These are phyloP conservation scores for Phallus indusiatus DNA, from an alignment of 768 basidiomycete genomes.

Conservation along the genomic window DNA sequence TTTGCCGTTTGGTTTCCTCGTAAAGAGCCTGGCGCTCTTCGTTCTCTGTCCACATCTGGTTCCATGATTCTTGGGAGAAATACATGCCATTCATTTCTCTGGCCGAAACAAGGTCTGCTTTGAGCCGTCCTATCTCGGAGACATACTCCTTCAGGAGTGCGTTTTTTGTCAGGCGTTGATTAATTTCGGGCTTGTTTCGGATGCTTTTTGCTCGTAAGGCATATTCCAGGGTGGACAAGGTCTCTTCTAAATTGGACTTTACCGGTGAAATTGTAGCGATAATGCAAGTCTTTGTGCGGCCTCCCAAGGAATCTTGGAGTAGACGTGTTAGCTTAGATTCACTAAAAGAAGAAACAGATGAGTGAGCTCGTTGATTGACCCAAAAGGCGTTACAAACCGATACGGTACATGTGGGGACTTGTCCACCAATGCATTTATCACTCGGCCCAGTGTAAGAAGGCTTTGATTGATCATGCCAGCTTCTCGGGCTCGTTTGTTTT, in stretches of 20 bases:
- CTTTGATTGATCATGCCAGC: slow-evolving; percentile 99
- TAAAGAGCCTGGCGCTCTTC: slow-evolving; percentile 69
- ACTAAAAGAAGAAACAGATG: slow-evolving; percentile 28
- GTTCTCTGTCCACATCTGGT: slow-evolving; percentile 67
- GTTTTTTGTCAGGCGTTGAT: slow-evolving; percentile 89
- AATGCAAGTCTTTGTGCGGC: slow-evolving; percentile 94
- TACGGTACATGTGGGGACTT: slow-evolving; percentile 89
- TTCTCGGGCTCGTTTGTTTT: slow-evolving; percentile 89
- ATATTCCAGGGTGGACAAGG: slow-evolving; percentile 94
- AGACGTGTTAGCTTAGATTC: slow-evolving; percentile 97
- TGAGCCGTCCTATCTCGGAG: slow-evolving; percentile 86
- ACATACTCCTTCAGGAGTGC: slow-evolving; percentile 90
- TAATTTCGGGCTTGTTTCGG: slow-evolving; percentile 89
- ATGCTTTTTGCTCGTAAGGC: slow-evolving; percentile 93
- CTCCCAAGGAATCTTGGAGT: slow-evolving; percentile 97
- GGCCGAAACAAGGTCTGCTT: slow-evolving; percentile 81
- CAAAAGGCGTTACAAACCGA: slow-evolving; percentile 39
- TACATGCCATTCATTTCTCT: slow-evolving; percentile 96
- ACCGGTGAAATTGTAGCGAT: slow-evolving; percentile 95
- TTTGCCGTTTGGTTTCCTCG: slow-evolving; percentile 74
- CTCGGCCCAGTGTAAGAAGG: slow-evolving; percentile 89
- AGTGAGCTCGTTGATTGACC: slow-evolving; percentile 6
- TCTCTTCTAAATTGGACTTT: slow-evolving; percentile 91
- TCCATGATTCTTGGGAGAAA: slow-evolving; percentile 87
- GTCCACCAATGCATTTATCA: slow-evolving; percentile 94